These are phyloP conservation scores for Apiospora marii DNA, from an alignment of 2,329 filamentous ascomycete species.

Conservation along the genomic window DNA sequence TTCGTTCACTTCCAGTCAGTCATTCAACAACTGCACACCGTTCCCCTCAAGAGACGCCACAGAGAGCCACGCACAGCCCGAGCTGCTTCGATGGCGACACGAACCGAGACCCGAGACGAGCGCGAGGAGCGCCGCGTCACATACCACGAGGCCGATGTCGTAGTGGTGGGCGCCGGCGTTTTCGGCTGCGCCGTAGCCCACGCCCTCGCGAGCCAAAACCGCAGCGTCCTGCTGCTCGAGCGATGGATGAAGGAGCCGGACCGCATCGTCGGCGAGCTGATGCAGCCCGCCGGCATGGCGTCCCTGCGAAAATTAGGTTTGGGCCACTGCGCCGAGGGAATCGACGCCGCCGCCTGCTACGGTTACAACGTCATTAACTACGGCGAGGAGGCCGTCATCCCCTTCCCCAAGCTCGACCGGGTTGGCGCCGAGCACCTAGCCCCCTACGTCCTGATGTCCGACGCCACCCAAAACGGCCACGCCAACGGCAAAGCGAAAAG, in stretches of 20 bases:
- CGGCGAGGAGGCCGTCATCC: slow-evolving; percentile 74
- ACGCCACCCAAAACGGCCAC: slow-evolving; percentile 27
- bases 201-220: slow-evolving; percentile 85
- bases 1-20: not conserved
- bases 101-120: slow-evolving; percentile 44
- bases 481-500: slow-evolving; percentile 36
- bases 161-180: slow-evolving; percentile 91
- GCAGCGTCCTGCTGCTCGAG: slow-evolving; percentile 90
- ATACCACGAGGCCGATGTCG: slow-evolving; percentile 78
- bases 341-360: slow-evolving; percentile 82
- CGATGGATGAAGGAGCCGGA: slow-evolving; percentile 90
- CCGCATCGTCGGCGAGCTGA: slow-evolving; percentile 92
- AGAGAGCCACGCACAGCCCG: not conserved
- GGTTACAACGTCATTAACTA: slow-evolving; percentile 92
- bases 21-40: not conserved
- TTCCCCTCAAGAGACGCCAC: not conserved
- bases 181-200: slow-evolving; percentile 88
- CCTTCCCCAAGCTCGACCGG: slow-evolving; percentile 72
- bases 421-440: slow-evolving; percentile 42
- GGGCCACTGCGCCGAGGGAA: slow-evolving; percentile 81
- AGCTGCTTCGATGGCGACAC: slow-evolving; percentile 14
- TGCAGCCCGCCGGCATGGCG: slow-evolving; percentile 89
- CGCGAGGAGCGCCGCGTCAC: slow-evolving; percentile 57
- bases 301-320: slow-evolving; percentile 84
- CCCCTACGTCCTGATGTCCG: slow-evolving; percentile 46